These are phyloP conservation scores for Nitzschia sp. DNA, from an alignment of 108 stramenopile genomes.

Conservation along the genomic window DNA sequence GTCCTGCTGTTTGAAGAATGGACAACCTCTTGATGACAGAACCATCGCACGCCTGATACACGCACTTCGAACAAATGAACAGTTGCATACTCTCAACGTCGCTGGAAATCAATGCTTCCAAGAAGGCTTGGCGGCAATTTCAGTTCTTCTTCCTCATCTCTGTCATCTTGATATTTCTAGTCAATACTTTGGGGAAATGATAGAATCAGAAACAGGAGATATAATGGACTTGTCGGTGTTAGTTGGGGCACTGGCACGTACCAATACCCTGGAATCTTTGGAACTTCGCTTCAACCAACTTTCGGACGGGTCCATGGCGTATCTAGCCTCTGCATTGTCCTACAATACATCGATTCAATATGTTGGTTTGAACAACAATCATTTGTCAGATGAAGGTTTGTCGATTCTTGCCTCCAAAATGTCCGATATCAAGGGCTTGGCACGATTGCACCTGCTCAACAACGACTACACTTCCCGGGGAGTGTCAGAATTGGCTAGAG, in stretches of 20 bases:
- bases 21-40: slow-evolving; percentile 20
- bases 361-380: slow-evolving; percentile 14
- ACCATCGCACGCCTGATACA: neutral
- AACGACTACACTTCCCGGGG: neutral
- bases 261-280: slow-evolving; percentile 7
- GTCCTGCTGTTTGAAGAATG: slow-evolving; percentile 21
- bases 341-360: slow-evolving; percentile 29
- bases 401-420: slow-evolving; percentile 24
- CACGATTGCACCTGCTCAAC: slow-evolving; percentile 1
- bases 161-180: slow-evolving; percentile 11
- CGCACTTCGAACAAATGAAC: slow-evolving; percentile 7
- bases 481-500: neutral
- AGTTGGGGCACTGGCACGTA: slow-evolving; percentile 26
- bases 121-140: slow-evolving; percentile 5
- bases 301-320: slow-evolving; percentile 24
- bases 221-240: slow-evolving; percentile 15
- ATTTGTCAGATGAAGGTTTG: slow-evolving; percentile 16
- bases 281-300: slow-evolving; percentile 23
- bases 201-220: neutral
- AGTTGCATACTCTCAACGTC: slow-evolving; percentile 7
- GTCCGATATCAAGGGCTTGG: slow-evolving; percentile 11
- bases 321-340: slow-evolving; percentile 25
- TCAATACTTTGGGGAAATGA: slow-evolving; percentile 15
- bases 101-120: slow-evolving; percentile 22
- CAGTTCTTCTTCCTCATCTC: slow-evolving; percentile 9